Conservation (phyloP, 2,329 filamentous ascomycete genomes). For the Fusarium brevicatenulatum region DNA sequence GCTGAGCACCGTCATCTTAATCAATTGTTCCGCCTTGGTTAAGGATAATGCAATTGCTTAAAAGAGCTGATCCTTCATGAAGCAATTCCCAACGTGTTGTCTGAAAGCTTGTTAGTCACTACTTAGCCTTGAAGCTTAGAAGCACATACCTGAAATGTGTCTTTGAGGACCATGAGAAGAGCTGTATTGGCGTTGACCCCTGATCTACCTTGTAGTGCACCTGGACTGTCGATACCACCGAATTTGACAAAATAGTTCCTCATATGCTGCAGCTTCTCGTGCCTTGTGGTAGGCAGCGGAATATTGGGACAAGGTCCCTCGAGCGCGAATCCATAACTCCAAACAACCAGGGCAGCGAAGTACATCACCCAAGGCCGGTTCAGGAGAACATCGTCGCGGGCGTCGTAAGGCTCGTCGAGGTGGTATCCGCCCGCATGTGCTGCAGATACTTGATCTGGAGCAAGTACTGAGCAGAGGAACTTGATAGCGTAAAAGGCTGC, state of each 20-base stretch:
- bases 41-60: conserved; percentile 80
- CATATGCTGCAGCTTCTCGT: conserved; percentile 81
- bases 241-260: conserved; percentile 78
- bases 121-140: background rate
- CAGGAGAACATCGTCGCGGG: conserved; percentile 86
- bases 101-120: conserved; percentile 37
- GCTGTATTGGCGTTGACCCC: conserved; percentile 87
- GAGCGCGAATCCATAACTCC: conserved; percentile 92
- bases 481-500: conserved; percentile 92
- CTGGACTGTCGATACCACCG: conserved; percentile 76
- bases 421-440: conserved; percentile 53
- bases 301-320: conserved; percentile 76
- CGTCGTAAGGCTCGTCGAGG: conserved; percentile 72
- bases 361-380: conserved; percentile 97
- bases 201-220: conserved; percentile 76
- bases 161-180: conserved; percentile 81
- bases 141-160: conserved; percentile 68
- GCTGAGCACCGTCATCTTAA: background rate
- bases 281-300: conserved; percentile 64
- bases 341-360: conserved; percentile 90
- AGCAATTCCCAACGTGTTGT: conserved; percentile 91
- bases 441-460: conserved; percentile 59
- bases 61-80: conserved; percentile 82
- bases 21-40: conserved; percentile 46
- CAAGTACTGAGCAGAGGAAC: conserved; percentile 85